Conservation (phyloP, 2,329 filamentous ascomycete species). For the Ophiosphaerella herpotricha region DNA sequence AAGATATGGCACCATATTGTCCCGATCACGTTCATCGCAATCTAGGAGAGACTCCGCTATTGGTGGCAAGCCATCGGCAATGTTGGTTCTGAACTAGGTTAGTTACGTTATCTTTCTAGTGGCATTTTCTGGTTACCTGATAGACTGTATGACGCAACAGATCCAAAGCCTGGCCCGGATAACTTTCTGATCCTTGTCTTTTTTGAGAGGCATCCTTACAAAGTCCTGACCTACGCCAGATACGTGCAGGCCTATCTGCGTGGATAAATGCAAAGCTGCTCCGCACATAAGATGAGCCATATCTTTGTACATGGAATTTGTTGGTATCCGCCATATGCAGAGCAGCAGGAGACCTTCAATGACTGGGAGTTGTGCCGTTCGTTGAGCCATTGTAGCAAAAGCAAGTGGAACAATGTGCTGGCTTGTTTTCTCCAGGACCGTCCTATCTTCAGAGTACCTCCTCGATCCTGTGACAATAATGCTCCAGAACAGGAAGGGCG, state of each 20-base stretch:
- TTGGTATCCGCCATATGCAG: slow-evolving; percentile 49
- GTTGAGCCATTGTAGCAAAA: slow-evolving; percentile 44
- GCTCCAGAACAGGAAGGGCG: slow-evolving; percentile 47
- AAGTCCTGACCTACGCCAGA: slow-evolving; percentile 49
- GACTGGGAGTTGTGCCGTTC: slow-evolving; percentile 43
- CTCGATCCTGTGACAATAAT: slow-evolving; percentile 48
- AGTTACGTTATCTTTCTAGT: slow-evolving; percentile 5
- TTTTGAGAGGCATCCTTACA: slow-evolving; percentile 42
- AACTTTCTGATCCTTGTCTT: slow-evolving; percentile 41
- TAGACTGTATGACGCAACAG: slow-evolving; percentile 44
- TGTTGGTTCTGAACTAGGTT: slow-evolving; percentile 32
- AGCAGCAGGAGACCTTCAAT: slow-evolving; percentile 49
- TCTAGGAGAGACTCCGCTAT: slow-evolving; percentile 42
- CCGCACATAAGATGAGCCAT: slow-evolving; percentile 48
- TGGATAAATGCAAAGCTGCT: slow-evolving; percentile 48
- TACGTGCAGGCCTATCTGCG: slow-evolving; percentile 49
- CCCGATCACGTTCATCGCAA: slow-evolving; percentile 37
- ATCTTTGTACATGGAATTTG: slow-evolving; percentile 49
- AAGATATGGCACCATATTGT: slow-evolving; percentile 39
- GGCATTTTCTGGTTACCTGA: slow-evolving; percentile 28
- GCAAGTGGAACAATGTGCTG: slow-evolving; percentile 44
- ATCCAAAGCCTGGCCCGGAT: slow-evolving; percentile 46
- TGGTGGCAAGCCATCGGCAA: slow-evolving; percentile 42
- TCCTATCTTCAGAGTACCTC: slow-evolving; percentile 44
- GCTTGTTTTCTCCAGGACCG: slow-evolving; percentile 38